Evolutionary conservation across 2,329 filamentous ascomycete genomes (phyloP).

Genomic region (Elsinoe arachidis): DNA sequence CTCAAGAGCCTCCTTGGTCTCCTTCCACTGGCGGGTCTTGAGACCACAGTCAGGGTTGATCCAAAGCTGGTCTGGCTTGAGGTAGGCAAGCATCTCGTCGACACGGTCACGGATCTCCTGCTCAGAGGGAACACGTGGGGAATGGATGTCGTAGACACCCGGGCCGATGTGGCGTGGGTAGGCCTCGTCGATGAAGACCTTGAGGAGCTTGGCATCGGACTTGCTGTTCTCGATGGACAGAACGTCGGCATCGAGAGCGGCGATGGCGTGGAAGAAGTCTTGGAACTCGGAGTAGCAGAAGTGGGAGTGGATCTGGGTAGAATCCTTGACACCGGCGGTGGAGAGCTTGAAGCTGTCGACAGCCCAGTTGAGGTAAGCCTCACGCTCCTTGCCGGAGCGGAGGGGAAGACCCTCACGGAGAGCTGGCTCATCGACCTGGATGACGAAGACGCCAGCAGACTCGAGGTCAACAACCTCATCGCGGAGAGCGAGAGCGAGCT

Average conservation of each 20-base stretch:
- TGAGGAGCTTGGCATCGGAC: slow-evolving; percentile 97
- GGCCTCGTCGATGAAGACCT: slow-evolving; percentile 94
- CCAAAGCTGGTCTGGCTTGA: slow-evolving; percentile 98
- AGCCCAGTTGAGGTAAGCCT: slow-evolving; percentile 94
- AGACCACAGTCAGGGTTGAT: slow-evolving; percentile 99
- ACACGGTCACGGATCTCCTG: slow-evolving; percentile 98
- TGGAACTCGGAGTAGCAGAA: slow-evolving; percentile 99
- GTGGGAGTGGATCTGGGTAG: slow-evolving; percentile 98
- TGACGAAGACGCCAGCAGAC: slow-evolving; percentile 91
- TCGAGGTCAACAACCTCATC: slow-evolving; percentile 98
- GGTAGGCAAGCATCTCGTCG: slow-evolving; percentile 91
- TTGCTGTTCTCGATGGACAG: slow-evolving; percentile 99
- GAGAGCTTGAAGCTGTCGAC: slow-evolving; percentile 97
- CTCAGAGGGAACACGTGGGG: slow-evolving; percentile 90
- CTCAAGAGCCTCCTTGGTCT: slow-evolving; percentile 90
- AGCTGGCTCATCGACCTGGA: slow-evolving; percentile 98
- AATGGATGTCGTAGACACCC: slow-evolving; percentile 99
- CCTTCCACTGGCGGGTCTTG: slow-evolving; percentile 97
- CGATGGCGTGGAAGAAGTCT: slow-evolving; percentile 99
- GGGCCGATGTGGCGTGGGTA: slow-evolving; percentile 98
- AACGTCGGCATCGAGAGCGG: slow-evolving; percentile 93
- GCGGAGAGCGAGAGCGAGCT: slow-evolving; percentile 94
- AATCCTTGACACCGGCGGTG: slow-evolving; percentile 85
- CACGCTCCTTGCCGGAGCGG: slow-evolving; percentile 84
- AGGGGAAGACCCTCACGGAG: slow-evolving; percentile 99